phyloP scores from a whole-genome alignment of 345 rosid genomes.

The Adansonia digitata region DNA sequence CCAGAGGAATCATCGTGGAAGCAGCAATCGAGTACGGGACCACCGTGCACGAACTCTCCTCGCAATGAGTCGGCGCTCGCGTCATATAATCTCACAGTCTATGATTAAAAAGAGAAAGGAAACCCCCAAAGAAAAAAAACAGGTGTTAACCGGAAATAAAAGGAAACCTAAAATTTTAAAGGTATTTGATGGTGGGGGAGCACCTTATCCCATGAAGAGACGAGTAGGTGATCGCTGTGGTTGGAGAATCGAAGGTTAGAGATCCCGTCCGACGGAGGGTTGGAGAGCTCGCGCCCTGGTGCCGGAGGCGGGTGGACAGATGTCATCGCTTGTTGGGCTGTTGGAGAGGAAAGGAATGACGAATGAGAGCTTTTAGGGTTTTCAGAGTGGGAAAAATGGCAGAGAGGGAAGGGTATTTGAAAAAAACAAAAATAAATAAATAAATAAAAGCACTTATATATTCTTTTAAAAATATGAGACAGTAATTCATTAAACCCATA shows the following conservation, averaged over 20 bases:
- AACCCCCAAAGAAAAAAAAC: not conserved
- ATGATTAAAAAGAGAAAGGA: not conserved
- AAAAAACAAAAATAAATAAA: not conserved
- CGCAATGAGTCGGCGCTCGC: constrained; percentile 64
- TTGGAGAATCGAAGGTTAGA: constrained; percentile 93
- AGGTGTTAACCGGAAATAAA: not conserved
- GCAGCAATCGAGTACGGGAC: constrained; percentile 92
- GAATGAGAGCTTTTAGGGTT: constrained; percentile 11
- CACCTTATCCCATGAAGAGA: constrained; percentile 99
- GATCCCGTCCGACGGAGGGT: constrained; percentile 89
- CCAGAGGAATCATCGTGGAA: constrained; percentile 97
- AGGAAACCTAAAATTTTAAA: not conserved
- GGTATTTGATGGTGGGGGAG: not conserved
- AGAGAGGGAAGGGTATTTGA: constrained; percentile 19
- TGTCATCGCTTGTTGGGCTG: constrained; percentile 32
- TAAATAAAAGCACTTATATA: not conserved
- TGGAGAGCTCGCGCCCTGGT: constrained; percentile 72
- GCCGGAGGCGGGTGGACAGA: constrained; percentile 47
- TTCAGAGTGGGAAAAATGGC: not conserved
- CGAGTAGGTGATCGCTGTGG: constrained; percentile 88
- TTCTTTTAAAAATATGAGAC: not conserved
- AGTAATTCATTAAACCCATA: not conserved
- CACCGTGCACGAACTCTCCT: constrained; percentile 94
- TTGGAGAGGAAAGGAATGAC: not conserved
- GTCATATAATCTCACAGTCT: constrained; percentile 81